phyloP scores from a whole-genome alignment of 345 rosid genomes.

The Eucalyptus coolabah region DNA sequence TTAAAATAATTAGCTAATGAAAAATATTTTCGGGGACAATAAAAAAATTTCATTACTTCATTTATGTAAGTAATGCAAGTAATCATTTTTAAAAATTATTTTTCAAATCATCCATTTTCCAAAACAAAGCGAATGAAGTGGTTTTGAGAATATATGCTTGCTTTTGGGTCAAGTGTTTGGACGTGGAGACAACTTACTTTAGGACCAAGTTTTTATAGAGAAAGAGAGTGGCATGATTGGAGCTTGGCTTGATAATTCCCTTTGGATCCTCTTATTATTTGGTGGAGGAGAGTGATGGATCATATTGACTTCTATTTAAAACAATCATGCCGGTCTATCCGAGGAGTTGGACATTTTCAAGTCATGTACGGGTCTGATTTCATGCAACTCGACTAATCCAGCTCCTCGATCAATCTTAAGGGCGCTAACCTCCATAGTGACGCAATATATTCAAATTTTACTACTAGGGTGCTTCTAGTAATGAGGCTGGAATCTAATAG shows the following conservation, averaged over 20 bases:
- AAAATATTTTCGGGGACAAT: too few relatives aligned
- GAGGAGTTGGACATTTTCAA: background rate
- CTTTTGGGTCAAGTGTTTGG: background rate
- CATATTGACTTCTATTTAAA: background rate
- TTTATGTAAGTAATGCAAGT: rapidly evolving
- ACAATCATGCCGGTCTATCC: background rate
- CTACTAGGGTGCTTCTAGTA: background rate
- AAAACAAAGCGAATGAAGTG: rapidly evolving
- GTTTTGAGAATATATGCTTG: background rate
- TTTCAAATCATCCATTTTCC: too few relatives aligned
- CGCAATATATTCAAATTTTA: background rate
- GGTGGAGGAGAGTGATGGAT: background rate
- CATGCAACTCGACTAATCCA: background rate
- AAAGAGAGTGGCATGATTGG: background rate
- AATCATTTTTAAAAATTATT: rapidly evolving
- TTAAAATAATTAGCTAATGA: too few relatives aligned
- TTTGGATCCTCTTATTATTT: background rate
- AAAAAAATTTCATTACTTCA: too few relatives aligned
- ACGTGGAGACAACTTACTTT: background rate
- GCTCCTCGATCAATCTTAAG: background rate
- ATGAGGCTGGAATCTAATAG: too few relatives aligned
- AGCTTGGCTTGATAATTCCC: background rate
- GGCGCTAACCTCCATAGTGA: background rate
- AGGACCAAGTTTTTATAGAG: background rate
- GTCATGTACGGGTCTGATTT: background rate